phyloP scores from a whole-genome alignment of 805 yeast genomes.

The Candida nonsorbophila region DNA sequence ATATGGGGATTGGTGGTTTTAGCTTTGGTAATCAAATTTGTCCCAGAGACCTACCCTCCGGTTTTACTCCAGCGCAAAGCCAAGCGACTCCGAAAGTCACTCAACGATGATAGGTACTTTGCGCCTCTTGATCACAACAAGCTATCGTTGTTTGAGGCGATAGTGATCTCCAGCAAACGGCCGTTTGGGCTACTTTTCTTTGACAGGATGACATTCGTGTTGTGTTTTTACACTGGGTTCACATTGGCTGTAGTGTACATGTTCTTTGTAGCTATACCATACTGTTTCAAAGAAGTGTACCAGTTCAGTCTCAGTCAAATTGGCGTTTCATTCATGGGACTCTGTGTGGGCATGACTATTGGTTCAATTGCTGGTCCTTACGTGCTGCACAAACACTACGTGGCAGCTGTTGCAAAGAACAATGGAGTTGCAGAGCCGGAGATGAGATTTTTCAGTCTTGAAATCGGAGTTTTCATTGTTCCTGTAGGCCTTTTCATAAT shows the following conservation, averaged over 20 bases:
- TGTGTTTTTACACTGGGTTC: constrained; percentile 38
- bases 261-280: constrained; percentile 36
- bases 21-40: constrained; percentile 13
- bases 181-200: constrained; percentile 19
- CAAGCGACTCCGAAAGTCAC: constrained; percentile 18
- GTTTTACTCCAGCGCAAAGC: constrained; percentile 19
- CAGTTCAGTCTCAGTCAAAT: constrained; percentile 15
- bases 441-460: constrained; percentile 67
- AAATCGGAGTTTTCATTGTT: constrained; percentile 60
- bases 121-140: constrained; percentile 35
- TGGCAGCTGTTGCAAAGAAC: constrained; percentile 25
- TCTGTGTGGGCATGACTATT: constrained; percentile 30
- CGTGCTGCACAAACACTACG: constrained; percentile 21
- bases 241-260: constrained; percentile 40
- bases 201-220: constrained; percentile 22
- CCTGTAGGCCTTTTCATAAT: constrained; percentile 79
- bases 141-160: constrained; percentile 12
- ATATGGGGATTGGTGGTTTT: constrained; percentile 17
- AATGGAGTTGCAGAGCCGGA: constrained; percentile 61
- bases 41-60: constrained; percentile 27
- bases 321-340: constrained; percentile 26
- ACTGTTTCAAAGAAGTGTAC: constrained; percentile 36
- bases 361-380: constrained; percentile 23
- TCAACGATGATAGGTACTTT: constrained; percentile 30
- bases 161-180: constrained; percentile 15